Base-by-base conservation (phyloP, 352 stramenopile species). In the Phytophthora podocarpi region DNA sequence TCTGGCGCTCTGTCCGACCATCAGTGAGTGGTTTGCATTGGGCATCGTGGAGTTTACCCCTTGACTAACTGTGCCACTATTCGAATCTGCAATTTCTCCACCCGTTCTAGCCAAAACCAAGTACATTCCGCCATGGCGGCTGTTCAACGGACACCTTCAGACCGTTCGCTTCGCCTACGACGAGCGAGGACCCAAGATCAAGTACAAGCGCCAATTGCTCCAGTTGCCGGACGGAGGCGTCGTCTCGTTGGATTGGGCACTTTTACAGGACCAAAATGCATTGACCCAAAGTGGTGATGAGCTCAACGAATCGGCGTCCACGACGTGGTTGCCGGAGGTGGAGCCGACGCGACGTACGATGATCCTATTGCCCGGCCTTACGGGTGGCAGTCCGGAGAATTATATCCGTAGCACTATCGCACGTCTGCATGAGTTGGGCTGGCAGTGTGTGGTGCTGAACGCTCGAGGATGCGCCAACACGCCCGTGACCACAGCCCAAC, bases 381-480 rank as follows among this genome's bases (percentile, higher is more conserved):
- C 85, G 0, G 82, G 85, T n/a, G 82, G 80, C 10, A 90, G 85
- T 47, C 39, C 64, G 2, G 85, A 93, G 60, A 80, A 82, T 31
- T 94, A 94, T 71, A 86, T 94, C n/a, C 78, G 82, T 28, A 75
- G 42, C 21, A 67, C 70, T 1, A 79, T 88, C 85, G 30, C 82
- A 59, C 49, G 53, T 2, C 39, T 90, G 30, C 49, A 80, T 26
- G 35, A 63, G 13, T 24, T 67, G 5, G 76, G 71, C 12, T 93
- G 82, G 85, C 85, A 90, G 39, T 83, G 78, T 51, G 80, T 91
- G 36, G 85, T 91, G 48, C 52, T 91, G 45, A 93, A 91, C 45
- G 78, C 85, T n/a, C 73, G 82, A 27, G 82, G 80, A 18, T 93
- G 85, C 24, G 80, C 76, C 5, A 62, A 76, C 10, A 91, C 85